These are phyloP conservation scores for Blumeria graminis DNA, from an alignment of 2,329 filamentous ascomycete species.

Conservation along the genomic window DNA sequence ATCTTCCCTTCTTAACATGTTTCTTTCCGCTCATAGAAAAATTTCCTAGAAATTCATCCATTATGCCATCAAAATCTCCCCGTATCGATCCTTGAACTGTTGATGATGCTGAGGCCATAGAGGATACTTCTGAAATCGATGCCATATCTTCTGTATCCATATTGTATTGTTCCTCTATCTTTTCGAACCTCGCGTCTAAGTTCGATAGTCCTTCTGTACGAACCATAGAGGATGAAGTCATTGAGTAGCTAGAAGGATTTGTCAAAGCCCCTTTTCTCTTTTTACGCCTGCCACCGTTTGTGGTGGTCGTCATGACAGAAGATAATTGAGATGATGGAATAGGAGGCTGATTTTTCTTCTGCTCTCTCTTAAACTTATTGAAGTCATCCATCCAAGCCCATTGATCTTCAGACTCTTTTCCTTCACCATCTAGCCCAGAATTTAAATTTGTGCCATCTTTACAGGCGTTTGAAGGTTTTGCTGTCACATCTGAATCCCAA, in stretches of 20 bases:
- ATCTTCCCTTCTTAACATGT: conserved; percentile 54
- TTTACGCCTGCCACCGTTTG: conserved; percentile 62
- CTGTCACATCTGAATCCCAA: conserved; percentile 88
- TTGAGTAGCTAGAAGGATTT: conserved; percentile 66
- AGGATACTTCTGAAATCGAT: conserved; percentile 36
- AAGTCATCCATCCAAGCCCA: conserved; percentile 78
- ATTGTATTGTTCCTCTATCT: conserved; percentile 62
- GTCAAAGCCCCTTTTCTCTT: conserved; percentile 90
- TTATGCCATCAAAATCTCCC: conserved; percentile 64
- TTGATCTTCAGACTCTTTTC: conserved; percentile 31
- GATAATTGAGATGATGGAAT: conserved; percentile 29
- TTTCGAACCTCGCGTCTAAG: conserved; percentile 78
- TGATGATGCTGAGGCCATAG: conserved; percentile 38
- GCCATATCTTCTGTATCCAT: conserved; percentile 33
- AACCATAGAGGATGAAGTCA: conserved; percentile 71
- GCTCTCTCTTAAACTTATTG: conserved; percentile 77
- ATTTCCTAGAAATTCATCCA: conserved; percentile 75
- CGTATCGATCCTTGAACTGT: conserved; percentile 44
- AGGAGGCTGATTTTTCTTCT: conserved; percentile 23
- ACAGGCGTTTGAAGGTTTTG: conserved; percentile 41
- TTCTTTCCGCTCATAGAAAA: conserved; percentile 51
- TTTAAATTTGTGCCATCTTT: conserved; percentile 17
- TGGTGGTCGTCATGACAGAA: conserved; percentile 50
- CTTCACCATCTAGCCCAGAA: conserved; percentile 23
- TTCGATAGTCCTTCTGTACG: conserved; percentile 70